Base-by-base conservation (phyloP, 768 basidiomycete genomes). In the Lentinula guzmanii region DNA sequence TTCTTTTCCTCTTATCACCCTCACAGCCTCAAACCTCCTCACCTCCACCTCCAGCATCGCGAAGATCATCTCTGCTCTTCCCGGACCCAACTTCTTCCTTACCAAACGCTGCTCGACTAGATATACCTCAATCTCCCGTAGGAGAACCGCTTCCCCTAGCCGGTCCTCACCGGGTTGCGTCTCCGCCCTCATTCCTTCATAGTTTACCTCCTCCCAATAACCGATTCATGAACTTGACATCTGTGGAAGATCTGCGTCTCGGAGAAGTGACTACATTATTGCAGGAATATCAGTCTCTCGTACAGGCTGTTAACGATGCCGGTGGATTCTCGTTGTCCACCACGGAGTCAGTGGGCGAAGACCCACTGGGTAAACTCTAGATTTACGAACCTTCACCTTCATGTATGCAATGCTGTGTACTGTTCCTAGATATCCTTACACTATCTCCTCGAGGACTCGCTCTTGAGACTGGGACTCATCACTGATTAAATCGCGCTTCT, bases 221-320 rank as follows among this genome's bases (percentile, higher is more conserved):
- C 51, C 82, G 88, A 10, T 94, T 95, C 70, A 63, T 93, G 60
- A 83, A 89, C 53, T 87, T 87, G 64, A 76, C 82, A 0, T 60
- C 59, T n/a, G 82, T 85, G 52, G 90, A 87, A 58, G 96, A 98
- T 63, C 72, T 98, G 58, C 82, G 80, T 58, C 73, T 98, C 28
- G 84, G 87, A 0, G 96, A 99, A 65, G 85, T 98, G 1, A 84
- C 79, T 0, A 85, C 89, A 65, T 77, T 99, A 46, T 74, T 98
- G 69, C 74, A 77, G 35, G 95, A 97, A 65, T 98, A 97, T 71
- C 82, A 83, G 64, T 76, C 89, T 48, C 70, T 97, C 56, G 94
- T 86, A 8, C 89, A 91, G 46, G 85, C 80, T 16, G 75, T 94
- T 37, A 75, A 82, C 31, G 77, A 75, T 21, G 73, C 81, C 56